Base-by-base conservation (phyloP, 176 grass and related monocot species). In the Aegilops bicornis region DNA sequence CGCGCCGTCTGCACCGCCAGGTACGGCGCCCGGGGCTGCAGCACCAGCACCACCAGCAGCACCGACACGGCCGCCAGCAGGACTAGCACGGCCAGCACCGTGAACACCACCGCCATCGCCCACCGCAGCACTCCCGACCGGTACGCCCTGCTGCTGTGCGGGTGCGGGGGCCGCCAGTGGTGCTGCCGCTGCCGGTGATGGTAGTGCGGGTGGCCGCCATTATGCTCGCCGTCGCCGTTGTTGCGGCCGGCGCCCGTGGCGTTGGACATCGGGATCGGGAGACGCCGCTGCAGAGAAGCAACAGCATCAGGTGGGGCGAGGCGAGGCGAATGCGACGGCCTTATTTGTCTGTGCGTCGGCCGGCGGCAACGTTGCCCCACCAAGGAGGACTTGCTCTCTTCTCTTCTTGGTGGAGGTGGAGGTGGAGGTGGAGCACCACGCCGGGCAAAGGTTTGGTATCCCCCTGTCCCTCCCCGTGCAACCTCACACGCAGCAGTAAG, bases 1-100 rank as follows among this genome's bases (percentile, higher is more conserved):
- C 47, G 66, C 0, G 93, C 91, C 1, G 23, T 2, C 10, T 54
- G 68, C 22, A 98, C 60, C 23, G 81, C 80, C 36, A 98, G 5
- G 88, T 89, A 95, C 22, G 93, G 91, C 31, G 67, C 54, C 58
- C 86, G 85, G 0, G 82, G 86, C 74, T 85, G 91, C 9, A 92
- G 86, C 12, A 89, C 74, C 3, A 94, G 62, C 58, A 87, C 88
- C 22, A 89, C 79, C 37, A 94, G 27, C 7, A 94, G 83, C 7
- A 90, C 39, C 10, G 85, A 22, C 1, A 95, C 39, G 23, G 88
- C 88, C 0, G 43, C 88, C 29, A 87, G 10, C 6, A 95, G 84
- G 23, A 92, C 88, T 36, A 50, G 75, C 0, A 92, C 31, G 22
- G 93, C 93, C 2, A 91, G 86, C 61, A 82, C 79, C 56, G 91